These are phyloP conservation scores for Plectranthus barbatus DNA, from an alignment of 257 asterid species.

Conservation along the genomic window DNA sequence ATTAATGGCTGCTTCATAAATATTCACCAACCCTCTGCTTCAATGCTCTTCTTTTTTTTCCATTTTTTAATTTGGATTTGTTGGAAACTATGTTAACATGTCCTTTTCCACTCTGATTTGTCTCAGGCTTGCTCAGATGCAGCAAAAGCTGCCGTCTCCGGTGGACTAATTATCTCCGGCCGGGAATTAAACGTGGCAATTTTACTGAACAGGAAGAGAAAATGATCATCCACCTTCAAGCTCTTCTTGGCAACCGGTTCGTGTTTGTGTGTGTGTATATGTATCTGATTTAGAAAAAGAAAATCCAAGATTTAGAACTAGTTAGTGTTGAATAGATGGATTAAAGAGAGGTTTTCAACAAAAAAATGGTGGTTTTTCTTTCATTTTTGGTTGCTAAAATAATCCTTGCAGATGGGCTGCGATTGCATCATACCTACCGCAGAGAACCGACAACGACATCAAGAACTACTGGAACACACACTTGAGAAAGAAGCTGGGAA, in stretches of 20 bases:
- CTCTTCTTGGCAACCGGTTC: slow-evolving; percentile 85
- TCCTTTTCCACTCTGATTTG: neutral
- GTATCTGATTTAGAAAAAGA: neutral
- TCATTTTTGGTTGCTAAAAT: neutral
- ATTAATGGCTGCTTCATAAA: slow-evolving; percentile 38
- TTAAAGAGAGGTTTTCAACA: too few relatives aligned
- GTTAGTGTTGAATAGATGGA: slow-evolving; percentile 17
- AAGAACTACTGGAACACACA: slow-evolving; percentile 89
- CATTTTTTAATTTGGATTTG: neutral
- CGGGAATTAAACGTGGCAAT: slow-evolving; percentile 81
- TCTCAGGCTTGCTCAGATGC: slow-evolving; percentile 76
- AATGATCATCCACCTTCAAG: slow-evolving; percentile 84
- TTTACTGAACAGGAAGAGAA: slow-evolving; percentile 73
- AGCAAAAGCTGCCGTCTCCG: slow-evolving; percentile 92
- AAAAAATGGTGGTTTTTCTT: too few relatives aligned
- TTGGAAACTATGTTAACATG: neutral
- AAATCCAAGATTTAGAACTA: neutral
- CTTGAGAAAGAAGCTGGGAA: slow-evolving; percentile 57
- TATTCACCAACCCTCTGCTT: too few relatives aligned
- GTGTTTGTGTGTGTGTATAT: too few relatives aligned
- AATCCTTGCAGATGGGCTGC: slow-evolving; percentile 77
- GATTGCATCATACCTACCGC: slow-evolving; percentile 82
- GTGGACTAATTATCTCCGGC: slow-evolving; percentile 94
- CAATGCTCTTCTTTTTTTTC: too few relatives aligned
- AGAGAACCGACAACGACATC: slow-evolving; percentile 79